Evolutionary conservation across 768 basidiomycete species (phyloP).

Genomic region (Agrocybe praecox): DNA sequence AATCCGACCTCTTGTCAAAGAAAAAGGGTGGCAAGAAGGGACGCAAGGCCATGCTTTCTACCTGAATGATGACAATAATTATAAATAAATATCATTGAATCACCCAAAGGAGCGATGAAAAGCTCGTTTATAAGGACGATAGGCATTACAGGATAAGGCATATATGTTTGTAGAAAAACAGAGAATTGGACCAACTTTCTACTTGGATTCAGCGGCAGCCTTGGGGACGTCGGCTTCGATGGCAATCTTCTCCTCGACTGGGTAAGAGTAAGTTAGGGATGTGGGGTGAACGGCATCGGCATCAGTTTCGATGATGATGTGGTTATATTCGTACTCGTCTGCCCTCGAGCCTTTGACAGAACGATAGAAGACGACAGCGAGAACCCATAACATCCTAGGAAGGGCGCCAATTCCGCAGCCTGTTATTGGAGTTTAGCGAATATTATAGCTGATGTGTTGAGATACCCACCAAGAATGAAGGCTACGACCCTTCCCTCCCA

Average conservation of each 20-base stretch:
- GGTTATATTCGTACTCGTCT: conserved; percentile 42
- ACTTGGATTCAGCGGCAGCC: conserved; percentile 14
- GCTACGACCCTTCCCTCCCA: conserved; percentile 87
- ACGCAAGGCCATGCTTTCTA: no score
- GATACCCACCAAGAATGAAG: conserved; percentile 68
- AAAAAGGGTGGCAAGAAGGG: no score
- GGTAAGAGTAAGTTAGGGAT: conserved; percentile 57
- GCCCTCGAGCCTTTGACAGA: conserved; percentile 45
- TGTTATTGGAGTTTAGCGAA: conserved; percentile 27
- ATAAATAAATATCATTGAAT: background rate
- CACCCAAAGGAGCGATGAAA: background rate
- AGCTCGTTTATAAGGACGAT: background rate
- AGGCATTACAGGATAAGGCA: background rate
- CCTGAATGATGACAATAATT: background rate
- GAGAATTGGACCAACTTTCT: background rate
- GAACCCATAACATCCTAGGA: conserved; percentile 78
- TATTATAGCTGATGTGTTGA: background rate
- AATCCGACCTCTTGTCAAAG: no score
- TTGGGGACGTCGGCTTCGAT: conserved; percentile 12
- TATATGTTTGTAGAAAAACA: background rate
- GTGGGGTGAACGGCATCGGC: conserved; percentile 45
- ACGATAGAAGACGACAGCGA: conserved; percentile 64
- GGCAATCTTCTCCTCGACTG: conserved; percentile 51
- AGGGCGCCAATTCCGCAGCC: conserved; percentile 87
- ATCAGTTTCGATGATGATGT: conserved; percentile 37